Percentiles rank a stretch among this genome's conserved stretches.
phyloP scores from a whole-genome alignment of 768 basidiomycete species.

The Amanita molliuscula region DNA sequence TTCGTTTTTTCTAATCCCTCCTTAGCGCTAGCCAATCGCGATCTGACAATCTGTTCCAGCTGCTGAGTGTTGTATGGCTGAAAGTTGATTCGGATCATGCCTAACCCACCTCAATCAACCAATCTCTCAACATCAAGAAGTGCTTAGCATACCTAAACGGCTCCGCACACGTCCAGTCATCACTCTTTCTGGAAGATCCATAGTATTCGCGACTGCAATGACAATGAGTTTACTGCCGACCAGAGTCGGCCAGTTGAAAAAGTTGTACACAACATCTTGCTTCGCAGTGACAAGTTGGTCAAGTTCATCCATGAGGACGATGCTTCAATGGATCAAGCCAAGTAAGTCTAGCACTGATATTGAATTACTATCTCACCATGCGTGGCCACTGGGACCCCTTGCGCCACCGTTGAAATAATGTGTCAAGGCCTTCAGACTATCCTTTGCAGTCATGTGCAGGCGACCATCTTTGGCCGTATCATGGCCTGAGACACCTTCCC shows the following conservation, averaged over 20 bases:
- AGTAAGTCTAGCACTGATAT: neutral
- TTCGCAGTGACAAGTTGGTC: constrained; percentile 94
- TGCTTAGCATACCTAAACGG: constrained; percentile 64
- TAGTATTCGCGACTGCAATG: constrained; percentile 94
- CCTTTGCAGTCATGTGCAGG: constrained; percentile 63
- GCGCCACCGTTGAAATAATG: constrained; percentile 59
- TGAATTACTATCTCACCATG: constrained; percentile 50
- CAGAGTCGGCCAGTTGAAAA: constrained; percentile 99
- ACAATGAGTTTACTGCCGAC: constrained; percentile 84
- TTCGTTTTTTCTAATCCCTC: constrained; percentile 40
- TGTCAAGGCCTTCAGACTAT: constrained; percentile 71
- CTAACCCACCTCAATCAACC: constrained; percentile 23
- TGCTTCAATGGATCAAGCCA: constrained; percentile 34
- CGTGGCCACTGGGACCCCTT: constrained; percentile 74
- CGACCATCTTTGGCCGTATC: constrained; percentile 53
- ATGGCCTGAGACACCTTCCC: constrained; percentile 87
- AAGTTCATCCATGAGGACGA: constrained; percentile 97
- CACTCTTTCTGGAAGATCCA: constrained; percentile 93
- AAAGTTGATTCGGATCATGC: constrained; percentile 89
- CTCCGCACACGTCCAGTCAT: constrained; percentile 90
- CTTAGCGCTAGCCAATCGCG: constrained; percentile 56
- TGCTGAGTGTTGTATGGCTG: constrained; percentile 75
- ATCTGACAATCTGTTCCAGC: constrained; percentile 78
- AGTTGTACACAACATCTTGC: constrained; percentile 98
- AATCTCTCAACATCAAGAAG: neutral